Evolutionary conservation across 805 yeast species (phyloP), one percentile per base, ranked within the genome.

Genomic region (Tetrapisispora phaffii): DNA sequence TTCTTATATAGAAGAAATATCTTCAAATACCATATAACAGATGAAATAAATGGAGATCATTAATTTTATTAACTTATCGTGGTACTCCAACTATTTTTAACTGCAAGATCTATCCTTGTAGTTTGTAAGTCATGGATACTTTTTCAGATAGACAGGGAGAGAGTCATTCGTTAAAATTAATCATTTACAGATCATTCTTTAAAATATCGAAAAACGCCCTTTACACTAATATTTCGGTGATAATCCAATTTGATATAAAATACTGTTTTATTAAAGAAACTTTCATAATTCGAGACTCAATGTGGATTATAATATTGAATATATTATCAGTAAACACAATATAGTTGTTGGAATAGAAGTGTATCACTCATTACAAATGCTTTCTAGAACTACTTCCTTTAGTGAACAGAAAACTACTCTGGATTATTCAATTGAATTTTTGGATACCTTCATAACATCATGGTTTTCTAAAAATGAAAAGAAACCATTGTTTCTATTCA

Each of bases 401-500:
- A 32, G 20, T 32, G 10, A 15, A 16, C 8, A 17, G 17, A 40
- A 40, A 20, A 43, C n/a, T 4, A 42, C 40, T 23, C 24, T 50
- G 16, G 51, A 48, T 8, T 34, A 46, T 19, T 24, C 47, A 4
- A 33, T 42, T 15, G 47, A 49, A 21, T 58, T 56, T 44, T 42
- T 57, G 24, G 61, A 58, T 29, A 37, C 39, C 7, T 52, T 53
- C 34, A 32, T 55, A 12, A 50, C 54, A 12, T 43, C 38, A 41
- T 58, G 59, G 58, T 51, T 58, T 41, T 54, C 44, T 16, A 49
- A 47, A 28, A 50, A 47, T 1, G 38, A 43, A 9, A 43, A 41
- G 22, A 45, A 50, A 26, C 79, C 82, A 1, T 50, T 81, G 7
- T 65, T 82, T 16, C 61, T 74, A 24, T 85, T 77, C 34, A 58